Base-by-base conservation (phyloP, 2,329 filamentous ascomycete species). In the Aspergillus puulaauensis region DNA sequence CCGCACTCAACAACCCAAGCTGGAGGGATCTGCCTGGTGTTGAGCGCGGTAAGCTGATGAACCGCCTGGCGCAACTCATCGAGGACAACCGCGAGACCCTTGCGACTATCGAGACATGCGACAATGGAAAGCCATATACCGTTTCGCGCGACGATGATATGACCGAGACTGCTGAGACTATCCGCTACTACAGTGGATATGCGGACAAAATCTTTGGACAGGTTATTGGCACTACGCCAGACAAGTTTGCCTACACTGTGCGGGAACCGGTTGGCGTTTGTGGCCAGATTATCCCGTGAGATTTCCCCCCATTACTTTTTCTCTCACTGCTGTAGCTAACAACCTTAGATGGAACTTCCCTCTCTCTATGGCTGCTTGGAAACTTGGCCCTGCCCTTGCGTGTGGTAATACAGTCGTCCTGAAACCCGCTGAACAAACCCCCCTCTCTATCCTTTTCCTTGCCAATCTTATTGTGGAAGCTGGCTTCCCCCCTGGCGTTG, bases 151-250 rank as follows among this genome's bases (percentile, higher is more conserved):
- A 86, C 72, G 89, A 86, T 64, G 91, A 96, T 71, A 82, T 96
- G 44, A 79, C 75, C 54, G 83, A 85, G 66, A 87, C 87, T 58
- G 81, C 84, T 64, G 87, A 82, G 70, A 88, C 84, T 78, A 77
- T 97, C 69, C 86, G 92, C 76, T 97, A 93, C 80, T 95, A 93
- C 69, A 91, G 84, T 70, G 92, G 92, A 61, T 96, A 89, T 87
- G 90, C 91, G 69, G 92, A 96, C 82, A 96, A 96, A 86, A 88
- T 95, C 64, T 83, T 87, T 76, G 91, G 92, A 76, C 91, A 92
- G 82, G 91, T 91, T 56, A 87, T 95, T 47, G 59, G 64, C 58
- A 73, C 71, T 54, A 69, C 66, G 2, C 66, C 66, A 14, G 87
- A 90, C 64, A 91, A 88, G 76, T 91, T 96, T 80, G 88, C 90